Evolutionary conservation across 768 basidiomycete genomes (phyloP), one percentile per base, ranked within the genome.

Genomic region (Stropharia rugosoannulata): DNA sequence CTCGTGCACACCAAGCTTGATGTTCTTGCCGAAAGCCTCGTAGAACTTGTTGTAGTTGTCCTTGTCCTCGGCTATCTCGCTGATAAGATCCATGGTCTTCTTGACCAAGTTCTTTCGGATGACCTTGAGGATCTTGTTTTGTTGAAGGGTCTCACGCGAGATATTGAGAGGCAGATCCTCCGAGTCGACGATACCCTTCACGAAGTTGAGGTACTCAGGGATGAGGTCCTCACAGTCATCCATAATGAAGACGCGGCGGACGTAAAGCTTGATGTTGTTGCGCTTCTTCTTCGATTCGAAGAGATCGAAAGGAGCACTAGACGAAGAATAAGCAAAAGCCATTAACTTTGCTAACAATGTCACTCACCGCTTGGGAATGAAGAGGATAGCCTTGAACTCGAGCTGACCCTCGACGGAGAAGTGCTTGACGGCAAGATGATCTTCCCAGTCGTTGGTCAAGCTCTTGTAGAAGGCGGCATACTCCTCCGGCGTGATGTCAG

Each of bases 211-310:
- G 83, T 98, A 98, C 74, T 98, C 96, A 64, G 96, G 96, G 69
- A 96, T 98, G 70, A 97, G 81, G 69, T 99, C 97, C 80, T 98
- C 96, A 73, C 96, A 98, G 75, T 97, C 95, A 77, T 99, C 97
- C 93, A 97, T 98, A 84, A 99, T 98, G 84, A 99, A 98, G 68
- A 98, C 96, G 55, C 97, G 94, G 81, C 97, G 93, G 65, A 99
- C 97, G 72, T 98, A 99, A 72, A 99, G 95, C 80, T 99, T 99
- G 85, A 99, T 98, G 90, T 98, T 98, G 85, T 98, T 98, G 68
- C 96, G 93, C 86, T 98, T 98, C 91, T 98, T 98, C 90, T 99
- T 98, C 58, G 91, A 92, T 81, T 99, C 97, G 79, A 99, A 99
- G 72, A 99, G 89, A 70, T 99, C 97, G 76, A 98, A 98, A 50